A percentile compares a stretch with the other conserved stretches of the same genome.
Evolutionary conservation across 1,139 yeast species (phyloP).

Genomic region (Blastobotrys persicus): DNA sequence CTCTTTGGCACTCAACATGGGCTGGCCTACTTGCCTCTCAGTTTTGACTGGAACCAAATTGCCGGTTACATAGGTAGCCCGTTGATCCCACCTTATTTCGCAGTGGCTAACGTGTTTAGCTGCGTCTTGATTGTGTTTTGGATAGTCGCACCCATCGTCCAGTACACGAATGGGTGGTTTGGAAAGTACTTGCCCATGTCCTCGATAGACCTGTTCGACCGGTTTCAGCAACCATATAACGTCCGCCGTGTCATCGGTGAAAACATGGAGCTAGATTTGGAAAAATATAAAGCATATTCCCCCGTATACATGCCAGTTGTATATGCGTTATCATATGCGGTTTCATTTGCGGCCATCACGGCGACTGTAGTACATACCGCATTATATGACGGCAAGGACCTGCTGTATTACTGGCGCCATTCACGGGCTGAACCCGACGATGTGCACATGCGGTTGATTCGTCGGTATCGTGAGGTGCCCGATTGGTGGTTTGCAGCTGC

Average conservation of each 20-base stretch:
- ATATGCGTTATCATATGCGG: slow-evolving; percentile 58
- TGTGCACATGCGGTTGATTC: slow-evolving; percentile 63
- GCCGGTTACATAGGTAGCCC: slow-evolving; percentile 63
- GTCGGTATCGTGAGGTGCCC: slow-evolving; percentile 57
- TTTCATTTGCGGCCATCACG: slow-evolving; percentile 61
- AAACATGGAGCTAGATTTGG: slow-evolving; percentile 45
- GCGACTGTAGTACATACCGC: slow-evolving; percentile 56
- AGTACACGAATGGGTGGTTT: slow-evolving; percentile 51
- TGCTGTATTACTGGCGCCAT: slow-evolving; percentile 46
- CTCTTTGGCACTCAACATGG: slow-evolving; percentile 60
- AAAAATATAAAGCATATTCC: slow-evolving; percentile 53
- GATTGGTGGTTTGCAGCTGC: slow-evolving; percentile 62
- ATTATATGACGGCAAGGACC: slow-evolving; percentile 56
- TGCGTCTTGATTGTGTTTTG: slow-evolving; percentile 48
- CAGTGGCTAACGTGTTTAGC: slow-evolving; percentile 50
- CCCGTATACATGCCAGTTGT: slow-evolving; percentile 65
- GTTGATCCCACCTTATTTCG: slow-evolving; percentile 62
- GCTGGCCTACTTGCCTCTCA: slow-evolving; percentile 59
- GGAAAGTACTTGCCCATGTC: slow-evolving; percentile 53
- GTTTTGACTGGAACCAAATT: slow-evolving; percentile 58
- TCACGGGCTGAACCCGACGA: slow-evolving; percentile 50
- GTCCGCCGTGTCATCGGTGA: slow-evolving; percentile 46
- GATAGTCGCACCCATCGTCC: slow-evolving; percentile 48
- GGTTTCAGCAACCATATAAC: slow-evolving; percentile 46
- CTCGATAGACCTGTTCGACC: slow-evolving; percentile 44